Evolutionary conservation across 345 rosid genomes (phyloP), one percentile per base, ranked within the genome.

Genomic region (Populus pruinosa): DNA sequence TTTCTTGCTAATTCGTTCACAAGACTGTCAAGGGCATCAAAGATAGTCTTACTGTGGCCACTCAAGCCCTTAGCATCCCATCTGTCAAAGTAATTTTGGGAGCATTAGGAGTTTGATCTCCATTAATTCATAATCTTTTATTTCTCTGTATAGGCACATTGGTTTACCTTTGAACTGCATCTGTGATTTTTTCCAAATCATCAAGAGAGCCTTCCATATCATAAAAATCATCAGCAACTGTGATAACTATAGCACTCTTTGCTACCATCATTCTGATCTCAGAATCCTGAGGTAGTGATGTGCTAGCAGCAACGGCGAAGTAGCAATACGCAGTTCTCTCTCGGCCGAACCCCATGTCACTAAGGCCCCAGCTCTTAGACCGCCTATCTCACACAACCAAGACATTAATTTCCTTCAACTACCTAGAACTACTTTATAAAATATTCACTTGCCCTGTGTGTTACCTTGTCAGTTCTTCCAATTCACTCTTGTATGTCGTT

Each of bases 161-260:
- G 64, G n/a, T 14, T 8, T 78, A 90, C 94, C 90, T 86, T 77
- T 25, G 64, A 76, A 92, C 75, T 23, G 97, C 89, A 35, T 79
- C 69, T 10, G 87, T 78, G 69, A 92, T 91, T 27, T 53, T 70
- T 76, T 78, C 69, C 72, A 92, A 76, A 27, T 92, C 89, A 39
- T 83, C 55, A 3, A 88, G 27, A 73, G 88, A 89, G 77, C 88
- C 97, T 87, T 77, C 75, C 68, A 71, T 82, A 71, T 92, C 94
- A 17, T 80, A 90, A 36, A 87, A 90, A 77, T 92, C 97, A 71
- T 92, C 97, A 5, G 94, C 88, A 16, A 90, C 81, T 2, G 94
- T 92, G 53, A 90, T 74, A 12, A 92, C 36, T 20, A 82, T 80
- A 0, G 78, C 94, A 41, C 82, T 72, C 76, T 92, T 92, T 5